These are phyloP conservation scores for Pholiota microspora DNA, from an alignment of 768 basidiomycete species.

Conservation along the genomic window DNA sequence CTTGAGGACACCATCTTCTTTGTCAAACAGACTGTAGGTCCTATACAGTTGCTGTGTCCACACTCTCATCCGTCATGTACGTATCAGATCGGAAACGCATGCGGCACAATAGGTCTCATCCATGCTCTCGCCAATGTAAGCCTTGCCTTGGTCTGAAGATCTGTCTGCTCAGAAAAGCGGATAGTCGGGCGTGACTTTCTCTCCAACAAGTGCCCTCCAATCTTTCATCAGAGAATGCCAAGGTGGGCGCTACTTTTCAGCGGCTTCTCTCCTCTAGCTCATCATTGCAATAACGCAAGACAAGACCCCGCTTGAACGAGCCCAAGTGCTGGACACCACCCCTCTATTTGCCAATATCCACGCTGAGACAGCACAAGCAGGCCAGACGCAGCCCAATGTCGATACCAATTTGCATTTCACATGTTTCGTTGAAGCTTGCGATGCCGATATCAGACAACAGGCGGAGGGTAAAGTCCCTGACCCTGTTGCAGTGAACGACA, in stretches of 20 bases:
- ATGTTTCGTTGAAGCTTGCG: slow-evolving; percentile 75
- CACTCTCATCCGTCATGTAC: too few relatives aligned
- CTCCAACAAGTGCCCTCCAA: slow-evolving; percentile 57
- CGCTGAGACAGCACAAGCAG: slow-evolving; percentile 59
- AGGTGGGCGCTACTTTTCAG: slow-evolving; percentile 35
- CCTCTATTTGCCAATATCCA: slow-evolving; percentile 80
- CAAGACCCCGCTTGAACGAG: slow-evolving; percentile 71
- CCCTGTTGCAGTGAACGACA: slow-evolving; percentile 16
- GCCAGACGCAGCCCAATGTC: slow-evolving; percentile 63
- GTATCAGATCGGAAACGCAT: slow-evolving; percentile 71
- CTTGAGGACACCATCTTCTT: slow-evolving; percentile 72
- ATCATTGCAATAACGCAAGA: slow-evolving; percentile 34
- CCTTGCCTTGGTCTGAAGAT: not conserved
- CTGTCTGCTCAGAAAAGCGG: not conserved
- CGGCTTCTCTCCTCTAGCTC: not conserved
- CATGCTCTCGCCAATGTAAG: slow-evolving; percentile 82
- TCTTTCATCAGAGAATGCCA: slow-evolving; percentile 65
- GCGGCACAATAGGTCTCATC: slow-evolving; percentile 84
- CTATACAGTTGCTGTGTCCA: too few relatives aligned
- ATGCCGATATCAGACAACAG: slow-evolving; percentile 31
- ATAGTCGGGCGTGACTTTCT: slow-evolving; percentile 57
- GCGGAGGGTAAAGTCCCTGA: slow-evolving; percentile 21
- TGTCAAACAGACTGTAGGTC: slow-evolving; percentile 85
- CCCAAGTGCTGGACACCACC: slow-evolving; percentile 71
- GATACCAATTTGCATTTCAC: slow-evolving; percentile 85